These are phyloP conservation scores for Mycothermus thermophilus DNA, from an alignment of 495 filamentous ascomycete genomes.

Conservation along the genomic window DNA sequence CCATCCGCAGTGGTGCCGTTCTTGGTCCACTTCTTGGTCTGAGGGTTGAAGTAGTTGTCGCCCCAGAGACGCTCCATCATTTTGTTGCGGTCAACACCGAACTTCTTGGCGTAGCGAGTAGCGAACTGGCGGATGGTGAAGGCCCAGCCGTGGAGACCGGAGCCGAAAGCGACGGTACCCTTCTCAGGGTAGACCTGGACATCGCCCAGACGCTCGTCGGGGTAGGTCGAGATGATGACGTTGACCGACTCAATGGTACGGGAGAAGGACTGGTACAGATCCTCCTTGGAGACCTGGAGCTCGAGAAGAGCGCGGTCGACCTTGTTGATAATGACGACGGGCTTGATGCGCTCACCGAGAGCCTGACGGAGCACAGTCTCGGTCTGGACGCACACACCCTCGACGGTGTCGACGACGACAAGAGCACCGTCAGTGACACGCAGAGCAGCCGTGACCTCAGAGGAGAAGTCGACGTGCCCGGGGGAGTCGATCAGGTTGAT, in stretches of 20 bases:
- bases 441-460: conserved; percentile 97
- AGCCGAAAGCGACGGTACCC: conserved; percentile 97
- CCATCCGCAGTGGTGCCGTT: conserved; percentile 61
- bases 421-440: conserved; percentile 99
- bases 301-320: conserved; percentile 98
- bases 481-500: conserved; percentile 99
- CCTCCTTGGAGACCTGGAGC: conserved; percentile 95
- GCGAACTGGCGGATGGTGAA: conserved; percentile 99
- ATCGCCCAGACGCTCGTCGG: conserved; percentile 93
- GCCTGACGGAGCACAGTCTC: conserved; percentile 99
- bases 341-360: conserved; percentile 99
- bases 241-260: conserved; percentile 99
- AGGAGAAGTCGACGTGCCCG: conserved; percentile 99
- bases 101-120: conserved; percentile 95
- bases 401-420: conserved; percentile 98
- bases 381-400: conserved; percentile 99
- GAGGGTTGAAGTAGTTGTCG: conserved; percentile 99
- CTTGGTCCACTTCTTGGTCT: conserved; percentile 99
- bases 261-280: conserved; percentile 98
- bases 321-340: conserved; percentile 99
- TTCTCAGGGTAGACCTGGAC: conserved; percentile 93
- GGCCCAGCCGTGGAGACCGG: conserved; percentile 98
- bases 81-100: conserved; percentile 97
- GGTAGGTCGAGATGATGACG: conserved; percentile 98
- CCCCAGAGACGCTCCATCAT: conserved; percentile 99